Evolutionary conservation across 176 grass and related monocot species (phyloP).

Genomic region (Oryza glaberrima): DNA sequence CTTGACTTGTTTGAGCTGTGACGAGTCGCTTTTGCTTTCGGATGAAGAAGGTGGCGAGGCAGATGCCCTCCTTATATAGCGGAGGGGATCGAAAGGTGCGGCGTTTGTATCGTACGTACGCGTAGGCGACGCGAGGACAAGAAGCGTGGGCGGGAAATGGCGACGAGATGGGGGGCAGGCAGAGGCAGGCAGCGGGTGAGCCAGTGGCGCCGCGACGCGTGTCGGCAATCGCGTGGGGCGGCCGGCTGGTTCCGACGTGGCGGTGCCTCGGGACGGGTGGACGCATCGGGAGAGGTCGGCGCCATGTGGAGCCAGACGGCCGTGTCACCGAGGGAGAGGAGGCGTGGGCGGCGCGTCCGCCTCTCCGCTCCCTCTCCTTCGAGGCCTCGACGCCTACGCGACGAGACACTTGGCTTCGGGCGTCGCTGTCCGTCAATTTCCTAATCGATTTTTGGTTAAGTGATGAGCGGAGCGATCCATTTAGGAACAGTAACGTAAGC

Average conservation of each 20-base stretch:
- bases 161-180: not conserved
- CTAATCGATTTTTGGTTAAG: not conserved
- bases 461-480: not conserved
- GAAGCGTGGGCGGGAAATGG: not conserved
- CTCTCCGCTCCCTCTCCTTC: not conserved
- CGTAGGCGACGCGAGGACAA: constrained; percentile 46
- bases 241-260: constrained; percentile 36
- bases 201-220: constrained; percentile 25
- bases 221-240: constrained; percentile 9
- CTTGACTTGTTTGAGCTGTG: constrained; percentile 22
- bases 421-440: not conserved
- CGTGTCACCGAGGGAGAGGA: not conserved
- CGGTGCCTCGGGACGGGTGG: constrained; percentile 21
- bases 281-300: constrained; percentile 31
- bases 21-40: constrained; percentile 34
- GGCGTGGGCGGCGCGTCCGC: constrained; percentile 25
- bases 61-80: constrained; percentile 45
- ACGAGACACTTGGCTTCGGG: constrained; percentile 34
- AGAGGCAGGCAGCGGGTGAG: not conserved
- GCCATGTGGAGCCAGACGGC: constrained; percentile 35
- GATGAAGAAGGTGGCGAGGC: constrained; percentile 11
- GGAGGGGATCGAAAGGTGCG: not conserved
- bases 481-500: not conserved
- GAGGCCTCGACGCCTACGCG: not conserved
- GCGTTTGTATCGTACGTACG: constrained; percentile 32